These are phyloP conservation scores for Gamsiella multidivaricata DNA, from an alignment of 192 early-diverging fungal genomes.

Conservation along the genomic window DNA sequence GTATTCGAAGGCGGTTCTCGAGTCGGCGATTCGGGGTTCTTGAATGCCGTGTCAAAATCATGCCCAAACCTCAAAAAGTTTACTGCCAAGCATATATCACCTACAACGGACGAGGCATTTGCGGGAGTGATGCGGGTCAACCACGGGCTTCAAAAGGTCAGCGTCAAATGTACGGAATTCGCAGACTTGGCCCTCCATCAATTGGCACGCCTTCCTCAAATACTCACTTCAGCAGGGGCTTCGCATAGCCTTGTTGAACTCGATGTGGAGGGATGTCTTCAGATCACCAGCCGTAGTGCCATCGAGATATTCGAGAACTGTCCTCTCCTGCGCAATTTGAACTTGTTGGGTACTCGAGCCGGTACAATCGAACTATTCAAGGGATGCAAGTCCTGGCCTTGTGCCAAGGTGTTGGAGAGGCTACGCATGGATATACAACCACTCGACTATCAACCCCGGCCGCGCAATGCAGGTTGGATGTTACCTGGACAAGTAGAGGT, in stretches of 20 bases:
- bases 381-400: not conserved
- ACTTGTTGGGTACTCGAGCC: not conserved
- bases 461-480: too few relatives aligned
- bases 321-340: not conserved
- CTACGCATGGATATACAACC: constrained; percentile 1
- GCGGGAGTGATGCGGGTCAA: not conserved
- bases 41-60: not conserved
- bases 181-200: not conserved
- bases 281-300: not conserved
- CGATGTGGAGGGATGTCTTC: not conserved
- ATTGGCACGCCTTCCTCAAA: not conserved
- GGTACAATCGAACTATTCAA: constrained; percentile 21
- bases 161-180: not conserved
- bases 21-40: not conserved
- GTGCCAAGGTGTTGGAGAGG: not conserved
- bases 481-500: not conserved
- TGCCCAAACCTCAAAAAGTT: not conserved
- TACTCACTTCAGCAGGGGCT: not conserved
- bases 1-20: not conserved
- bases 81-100: not conserved
- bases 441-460: not conserved
- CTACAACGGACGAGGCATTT: not conserved
- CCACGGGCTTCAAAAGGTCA: not conserved
- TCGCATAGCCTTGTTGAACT: not conserved
- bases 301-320: not conserved